A percentile compares a stretch with the other conserved stretches of the same genome.
Conservation (phyloP, 768 basidiomycete species). For the Tylopilus sp. region DNA sequence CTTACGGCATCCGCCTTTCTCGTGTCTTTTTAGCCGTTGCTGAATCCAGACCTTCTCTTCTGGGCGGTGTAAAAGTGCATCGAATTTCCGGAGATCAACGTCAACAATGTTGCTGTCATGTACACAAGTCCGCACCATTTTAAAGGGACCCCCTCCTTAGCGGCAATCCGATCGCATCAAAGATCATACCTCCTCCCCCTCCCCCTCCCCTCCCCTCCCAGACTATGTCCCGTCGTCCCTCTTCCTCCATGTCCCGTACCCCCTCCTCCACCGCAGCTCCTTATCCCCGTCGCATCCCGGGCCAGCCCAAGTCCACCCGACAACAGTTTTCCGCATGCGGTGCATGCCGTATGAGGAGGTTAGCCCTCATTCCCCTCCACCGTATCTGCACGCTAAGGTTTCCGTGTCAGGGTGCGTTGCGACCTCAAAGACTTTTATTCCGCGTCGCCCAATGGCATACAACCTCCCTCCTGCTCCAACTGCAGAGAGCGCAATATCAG, state of each 20-base stretch:
- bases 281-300: constrained; percentile 46
- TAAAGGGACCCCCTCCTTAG: constrained; percentile 21
- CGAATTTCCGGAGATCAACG: constrained; percentile 31
- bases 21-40: constrained; percentile 30
- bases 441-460: constrained; percentile 39
- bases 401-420: constrained; percentile 70
- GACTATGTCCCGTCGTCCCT: constrained; percentile 58
- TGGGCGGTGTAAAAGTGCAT: constrained; percentile 22
- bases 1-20: constrained; percentile 35
- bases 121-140: constrained; percentile 20
- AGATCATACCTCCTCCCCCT: constrained; percentile 11
- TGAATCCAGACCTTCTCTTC: constrained; percentile 18
- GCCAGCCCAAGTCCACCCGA: constrained; percentile 71
- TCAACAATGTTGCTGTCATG: constrained; percentile 20
- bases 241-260: constrained; percentile 34
- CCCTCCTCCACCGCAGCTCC: constrained; percentile 28
- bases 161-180: constrained; percentile 22
- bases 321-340: constrained; percentile 94
- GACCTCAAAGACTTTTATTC: constrained; percentile 83
- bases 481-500: constrained; percentile 85
- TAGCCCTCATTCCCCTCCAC: constrained; percentile 8
- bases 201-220: constrained; percentile 13
- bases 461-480: constrained; percentile 69
- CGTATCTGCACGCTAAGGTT: background rate
- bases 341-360: constrained; percentile 89